Conservation (phyloP, 176 grass and related monocot species). For the Chloris gayana region DNA sequence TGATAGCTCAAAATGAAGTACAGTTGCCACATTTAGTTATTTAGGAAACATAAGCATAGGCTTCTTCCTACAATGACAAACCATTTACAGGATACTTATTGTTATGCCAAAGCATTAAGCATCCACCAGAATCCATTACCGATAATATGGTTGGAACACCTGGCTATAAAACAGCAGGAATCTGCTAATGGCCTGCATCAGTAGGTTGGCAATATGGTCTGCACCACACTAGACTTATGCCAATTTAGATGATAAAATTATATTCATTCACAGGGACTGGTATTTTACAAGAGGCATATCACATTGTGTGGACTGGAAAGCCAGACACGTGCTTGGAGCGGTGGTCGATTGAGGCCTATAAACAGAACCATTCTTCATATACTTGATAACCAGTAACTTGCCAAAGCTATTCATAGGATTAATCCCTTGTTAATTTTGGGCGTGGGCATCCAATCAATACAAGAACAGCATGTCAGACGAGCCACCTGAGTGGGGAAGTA, state of each 20-base stretch:
- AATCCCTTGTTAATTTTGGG: too few relatives aligned
- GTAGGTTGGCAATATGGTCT: not conserved
- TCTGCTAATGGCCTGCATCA: not conserved
- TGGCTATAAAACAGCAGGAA: not conserved
- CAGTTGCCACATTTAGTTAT: slow-evolving; percentile 23
- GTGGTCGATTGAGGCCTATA: not conserved
- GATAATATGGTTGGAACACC: not conserved
- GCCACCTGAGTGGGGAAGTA: slow-evolving; percentile 77
- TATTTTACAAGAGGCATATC: not conserved
- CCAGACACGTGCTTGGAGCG: not conserved
- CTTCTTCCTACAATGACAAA: slow-evolving; percentile 12
- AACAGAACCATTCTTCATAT: not conserved
- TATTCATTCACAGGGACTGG: not conserved
- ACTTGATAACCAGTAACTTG: not conserved
- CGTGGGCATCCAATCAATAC: not conserved
- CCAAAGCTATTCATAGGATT: too few relatives aligned
- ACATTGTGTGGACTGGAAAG: not conserved
- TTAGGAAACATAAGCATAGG: slow-evolving; percentile 2
- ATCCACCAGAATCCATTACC: not conserved
- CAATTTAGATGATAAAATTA: not conserved
- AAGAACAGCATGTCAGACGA: not conserved
- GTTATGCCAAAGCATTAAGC: not conserved
- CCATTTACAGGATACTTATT: not conserved
- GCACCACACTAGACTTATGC: not conserved
- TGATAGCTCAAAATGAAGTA: slow-evolving; percentile 3